These are phyloP conservation scores for Rhodamnia argentea DNA, from an alignment of 345 rosid species.

Conservation along the genomic window DNA sequence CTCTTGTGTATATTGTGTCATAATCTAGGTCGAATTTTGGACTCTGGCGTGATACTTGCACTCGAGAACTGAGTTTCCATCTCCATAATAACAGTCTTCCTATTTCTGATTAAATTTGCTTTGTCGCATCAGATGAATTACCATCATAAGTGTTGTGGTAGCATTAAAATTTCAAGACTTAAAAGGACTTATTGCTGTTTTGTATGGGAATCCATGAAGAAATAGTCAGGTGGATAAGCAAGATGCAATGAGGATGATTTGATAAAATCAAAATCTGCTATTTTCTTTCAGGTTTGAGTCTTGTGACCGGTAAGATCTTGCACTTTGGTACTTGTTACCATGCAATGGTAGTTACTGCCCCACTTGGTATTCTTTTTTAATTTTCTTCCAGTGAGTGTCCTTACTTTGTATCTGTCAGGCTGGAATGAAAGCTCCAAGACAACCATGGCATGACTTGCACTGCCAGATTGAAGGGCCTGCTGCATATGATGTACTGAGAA, in stretches of 20 bases:
- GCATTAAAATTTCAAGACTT: neutral
- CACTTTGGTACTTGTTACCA: neutral
- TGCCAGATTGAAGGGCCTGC: conserved; percentile 91
- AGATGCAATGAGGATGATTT: neutral
- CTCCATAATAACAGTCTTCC: neutral
- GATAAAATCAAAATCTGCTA: neutral
- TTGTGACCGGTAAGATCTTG: neutral
- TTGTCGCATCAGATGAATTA: neutral
- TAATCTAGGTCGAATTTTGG: neutral
- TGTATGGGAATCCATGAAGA: neutral
- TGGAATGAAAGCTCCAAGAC: conserved; percentile 73
- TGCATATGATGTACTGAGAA: conserved; percentile 86
- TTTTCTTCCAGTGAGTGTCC: neutral
- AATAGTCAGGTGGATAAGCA: neutral
- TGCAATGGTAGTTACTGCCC: neutral
- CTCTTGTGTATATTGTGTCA: neutral
- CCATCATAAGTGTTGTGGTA: neutral
- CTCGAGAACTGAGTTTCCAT: neutral
- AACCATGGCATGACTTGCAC: conserved; percentile 98
- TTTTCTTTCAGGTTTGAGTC: neutral
- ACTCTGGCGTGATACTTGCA: neutral
- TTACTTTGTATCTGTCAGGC: conserved; percentile 22
- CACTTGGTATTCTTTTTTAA: neutral
- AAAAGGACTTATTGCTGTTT: neutral
- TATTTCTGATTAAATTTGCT: neutral